A percentile compares a stretch with the other conserved stretches of the same genome.
phyloP scores from a whole-genome alignment of 805 yeast genomes.

The Metschnikowia lunata region DNA sequence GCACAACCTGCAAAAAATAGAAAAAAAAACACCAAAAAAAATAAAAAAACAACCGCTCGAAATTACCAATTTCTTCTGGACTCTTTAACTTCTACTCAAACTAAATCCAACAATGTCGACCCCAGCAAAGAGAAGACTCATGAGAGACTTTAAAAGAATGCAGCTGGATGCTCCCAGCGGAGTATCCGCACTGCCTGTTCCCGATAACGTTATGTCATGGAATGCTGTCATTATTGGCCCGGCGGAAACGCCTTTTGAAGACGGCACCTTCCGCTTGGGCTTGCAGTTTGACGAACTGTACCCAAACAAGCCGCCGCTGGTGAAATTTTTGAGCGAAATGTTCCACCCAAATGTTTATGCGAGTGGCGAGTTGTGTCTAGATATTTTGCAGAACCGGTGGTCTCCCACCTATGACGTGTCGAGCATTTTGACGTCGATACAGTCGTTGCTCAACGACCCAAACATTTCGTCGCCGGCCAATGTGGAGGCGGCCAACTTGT shows the following conservation, averaged over 20 bases:
- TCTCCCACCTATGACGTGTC: conserved; percentile 98
- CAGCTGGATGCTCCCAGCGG: conserved; percentile 98
- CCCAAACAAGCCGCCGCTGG: conserved; percentile 95
- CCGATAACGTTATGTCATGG: conserved; percentile 97
- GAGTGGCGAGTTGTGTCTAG: conserved; percentile 90
- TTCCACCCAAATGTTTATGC: conserved; percentile 98
- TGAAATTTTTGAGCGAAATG: conserved; percentile 88
- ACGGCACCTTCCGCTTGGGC: conserved; percentile 86
- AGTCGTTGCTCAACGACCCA: conserved; percentile 89
- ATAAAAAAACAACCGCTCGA: no score
- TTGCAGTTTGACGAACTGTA: conserved; percentile 94
- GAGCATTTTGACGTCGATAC: conserved; percentile 88
- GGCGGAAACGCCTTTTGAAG: conserved; percentile 95
- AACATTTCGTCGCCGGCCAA: conserved; percentile 96
- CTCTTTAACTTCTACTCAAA: not conserved
- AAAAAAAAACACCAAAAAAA: no score
- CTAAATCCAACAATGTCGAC: conserved; percentile 65
- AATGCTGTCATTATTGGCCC: conserved; percentile 98
- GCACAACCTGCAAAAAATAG: no score
- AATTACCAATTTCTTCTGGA: no score
- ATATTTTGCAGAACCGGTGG: conserved; percentile 96
- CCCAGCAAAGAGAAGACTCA: conserved; percentile 96
- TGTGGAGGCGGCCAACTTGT: conserved; percentile 94
- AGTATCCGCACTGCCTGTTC: conserved; percentile 92
- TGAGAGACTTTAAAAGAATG: conserved; percentile 97